Evolutionary conservation across 345 rosid genomes (phyloP).

Genomic region (Dipteronia dyeriana): DNA sequence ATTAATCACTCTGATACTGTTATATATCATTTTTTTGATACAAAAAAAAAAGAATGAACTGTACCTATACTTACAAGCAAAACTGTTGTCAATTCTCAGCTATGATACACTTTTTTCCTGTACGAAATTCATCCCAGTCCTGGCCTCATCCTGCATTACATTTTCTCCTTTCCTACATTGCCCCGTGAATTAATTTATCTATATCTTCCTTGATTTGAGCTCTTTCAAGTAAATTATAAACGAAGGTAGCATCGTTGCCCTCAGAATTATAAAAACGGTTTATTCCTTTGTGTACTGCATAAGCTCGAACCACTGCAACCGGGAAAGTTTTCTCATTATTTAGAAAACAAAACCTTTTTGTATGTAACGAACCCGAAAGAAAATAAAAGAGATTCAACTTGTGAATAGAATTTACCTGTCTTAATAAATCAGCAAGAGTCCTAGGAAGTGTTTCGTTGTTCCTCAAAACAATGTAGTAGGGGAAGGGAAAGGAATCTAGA

Average conservation of each 20-base stretch:
- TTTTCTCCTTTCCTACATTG: background rate
- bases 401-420: slow-evolving; percentile 63
- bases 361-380: background rate
- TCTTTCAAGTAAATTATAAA: background rate
- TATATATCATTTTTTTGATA: background rate
- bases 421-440: slow-evolving; percentile 78
- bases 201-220: background rate
- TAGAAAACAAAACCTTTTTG: background rate
- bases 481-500: slow-evolving; percentile 93
- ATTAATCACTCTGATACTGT: background rate
- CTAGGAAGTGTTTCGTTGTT: slow-evolving; percentile 82
- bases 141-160: background rate
- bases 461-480: slow-evolving; percentile 75
- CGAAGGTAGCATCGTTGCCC: background rate
- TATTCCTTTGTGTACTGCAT: slow-evolving; percentile 73
- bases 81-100: background rate
- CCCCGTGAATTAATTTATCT: background rate
- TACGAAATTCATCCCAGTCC: background rate
- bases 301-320: slow-evolving; percentile 90
- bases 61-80: background rate
- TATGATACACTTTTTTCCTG: background rate
- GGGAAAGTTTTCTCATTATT: slow-evolving; percentile 5
- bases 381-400: background rate
- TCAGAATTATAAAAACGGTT: background rate
- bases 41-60: background rate